Percentiles rank a stretch among this genome's conserved stretches.
Evolutionary conservation across 2,329 filamentous ascomycete species (phyloP).

Genomic region (Hypoxylon sp.): DNA sequence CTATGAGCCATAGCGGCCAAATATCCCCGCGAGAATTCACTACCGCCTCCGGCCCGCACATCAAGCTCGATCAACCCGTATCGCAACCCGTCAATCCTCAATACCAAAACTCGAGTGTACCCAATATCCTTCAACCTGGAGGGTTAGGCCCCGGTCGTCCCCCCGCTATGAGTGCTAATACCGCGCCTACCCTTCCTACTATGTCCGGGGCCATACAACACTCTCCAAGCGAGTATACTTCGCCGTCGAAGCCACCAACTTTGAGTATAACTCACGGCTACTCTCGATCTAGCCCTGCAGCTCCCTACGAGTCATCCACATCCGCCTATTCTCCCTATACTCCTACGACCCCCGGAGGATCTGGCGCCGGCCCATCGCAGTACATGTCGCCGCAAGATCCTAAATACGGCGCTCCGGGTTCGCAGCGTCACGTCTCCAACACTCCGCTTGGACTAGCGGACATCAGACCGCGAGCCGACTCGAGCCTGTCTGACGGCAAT

Average conservation of each 20-base stretch:
- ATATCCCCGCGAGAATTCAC: conserved; percentile 64
- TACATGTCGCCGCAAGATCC: conserved; percentile 71
- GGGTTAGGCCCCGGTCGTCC: conserved; percentile 57
- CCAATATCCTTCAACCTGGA: conserved; percentile 71
- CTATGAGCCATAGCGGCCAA: conserved; percentile 59
- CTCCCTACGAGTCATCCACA: conserved; percentile 66
- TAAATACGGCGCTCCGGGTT: conserved; percentile 69
- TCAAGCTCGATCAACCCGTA: conserved; percentile 63
- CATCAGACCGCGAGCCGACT: conserved; percentile 88
- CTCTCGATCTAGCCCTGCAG: conserved; percentile 85
- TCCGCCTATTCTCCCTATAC: conserved; percentile 70
- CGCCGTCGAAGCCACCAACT: conserved; percentile 75
- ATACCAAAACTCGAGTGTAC: conserved; percentile 63
- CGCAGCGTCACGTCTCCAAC: conserved; percentile 77
- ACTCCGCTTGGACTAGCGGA: conserved; percentile 92
- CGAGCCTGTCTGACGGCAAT: conserved; percentile 80
- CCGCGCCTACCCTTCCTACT: conserved; percentile 61
- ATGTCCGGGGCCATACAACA: conserved; percentile 60
- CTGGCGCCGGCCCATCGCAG: conserved; percentile 66
- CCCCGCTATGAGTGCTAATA: conserved; percentile 58
- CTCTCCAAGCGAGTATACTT: conserved; percentile 55
- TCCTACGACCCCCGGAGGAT: conserved; percentile 73
- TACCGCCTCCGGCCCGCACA: conserved; percentile 59
- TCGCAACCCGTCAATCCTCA: conserved; percentile 56
- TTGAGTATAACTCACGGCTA: conserved; percentile 79